Base-by-base conservation (phyloP, 352 stramenopile species). In the Phytophthora rubi region DNA sequence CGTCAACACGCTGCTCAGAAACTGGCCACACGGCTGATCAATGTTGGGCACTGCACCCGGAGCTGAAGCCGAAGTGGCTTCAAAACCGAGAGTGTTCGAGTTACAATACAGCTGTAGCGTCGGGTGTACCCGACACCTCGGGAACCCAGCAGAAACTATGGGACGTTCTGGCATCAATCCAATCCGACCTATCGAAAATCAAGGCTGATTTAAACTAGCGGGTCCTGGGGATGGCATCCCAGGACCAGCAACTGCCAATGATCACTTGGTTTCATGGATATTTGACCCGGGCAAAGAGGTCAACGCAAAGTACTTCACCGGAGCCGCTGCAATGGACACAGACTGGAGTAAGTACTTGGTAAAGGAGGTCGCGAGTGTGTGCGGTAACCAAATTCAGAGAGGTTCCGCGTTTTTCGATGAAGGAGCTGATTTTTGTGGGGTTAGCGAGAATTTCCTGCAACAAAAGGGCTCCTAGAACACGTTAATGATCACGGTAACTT, bases 161-260 rank as follows among this genome's bases (percentile, higher is more conserved):
- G 44, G 59, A 59, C 2, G 48, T 44, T 2, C 48, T 65, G 0
- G 2, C 21, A 0, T 18, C 59, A 3, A 59, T 67, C 4, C 37
- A 44, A 9, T 5, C 37, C 0, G 37, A 44, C 10, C 6, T 68
- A 0, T 16, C 42, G 0, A 52, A 68, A 32, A n/a, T 21, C 5
- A 68, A 62, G 6, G 10, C 28, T 3, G 44, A 62, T 68, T 62
- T 68, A 68, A 68, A 68, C 61, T 68, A 68, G 42, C 4, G 3
- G 42, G 53, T 28, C 53, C 13, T 55, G 6, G 51, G 26, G 28
- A 55, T 60, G 51, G 39, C 51, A 18, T 52, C 44, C 61, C 39
- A 52, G 18, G 59, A 48, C 60, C 61, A 53, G 6, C 37, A n/a
- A 21, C 28, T 62, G 61, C 42, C 51, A 67, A 37, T 13, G 42